Evolutionary conservation across 2,329 filamentous ascomycete species (phyloP).

Genomic region (Aspergillus sp.): DNA sequence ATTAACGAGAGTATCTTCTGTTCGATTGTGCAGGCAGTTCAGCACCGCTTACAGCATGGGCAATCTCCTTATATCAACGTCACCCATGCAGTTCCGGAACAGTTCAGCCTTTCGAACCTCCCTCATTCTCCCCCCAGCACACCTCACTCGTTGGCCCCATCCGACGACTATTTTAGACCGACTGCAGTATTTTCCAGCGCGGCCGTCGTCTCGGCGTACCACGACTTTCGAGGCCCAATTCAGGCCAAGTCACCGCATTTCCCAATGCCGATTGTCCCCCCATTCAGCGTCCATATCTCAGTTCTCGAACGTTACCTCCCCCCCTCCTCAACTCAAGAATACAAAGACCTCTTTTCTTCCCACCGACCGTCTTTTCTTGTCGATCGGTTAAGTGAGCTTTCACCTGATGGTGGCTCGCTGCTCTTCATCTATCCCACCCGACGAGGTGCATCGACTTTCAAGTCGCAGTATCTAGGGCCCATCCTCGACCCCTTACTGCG

Average conservation of each 20-base stretch:
- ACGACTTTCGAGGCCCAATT: conserved; percentile 53
- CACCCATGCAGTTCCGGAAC: conserved; percentile 62
- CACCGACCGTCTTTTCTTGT: conserved; percentile 58
- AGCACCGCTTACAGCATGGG: conserved; percentile 50
- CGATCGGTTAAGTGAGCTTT: conserved; percentile 62
- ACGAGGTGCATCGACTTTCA: conserved; percentile 58
- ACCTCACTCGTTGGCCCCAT: conserved; percentile 48
- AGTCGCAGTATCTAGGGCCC: conserved; percentile 59
- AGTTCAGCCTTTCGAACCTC: conserved; percentile 61
- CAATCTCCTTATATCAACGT: conserved; percentile 63
- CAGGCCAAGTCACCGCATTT: conserved; percentile 42
- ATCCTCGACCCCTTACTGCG: conserved; percentile 62
- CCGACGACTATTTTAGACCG: conserved; percentile 62
- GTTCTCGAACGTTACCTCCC: conserved; percentile 67
- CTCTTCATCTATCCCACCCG: conserved; percentile 64
- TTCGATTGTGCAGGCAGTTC: conserved; percentile 56
- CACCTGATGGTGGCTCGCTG: conserved; percentile 56
- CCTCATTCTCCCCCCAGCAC: conserved; percentile 64
- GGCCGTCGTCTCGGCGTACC: conserved; percentile 59
- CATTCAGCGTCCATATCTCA: conserved; percentile 60
- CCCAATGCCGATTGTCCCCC: conserved; percentile 59
- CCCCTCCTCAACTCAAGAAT: conserved; percentile 59
- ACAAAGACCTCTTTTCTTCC: conserved; percentile 57
- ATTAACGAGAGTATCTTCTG: conserved; percentile 49
- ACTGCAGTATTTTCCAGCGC: conserved; percentile 61